These are phyloP conservation scores for Hirsutella minnesotensis DNA, from an alignment of 2,329 filamentous ascomycete genomes.

Conservation along the genomic window DNA sequence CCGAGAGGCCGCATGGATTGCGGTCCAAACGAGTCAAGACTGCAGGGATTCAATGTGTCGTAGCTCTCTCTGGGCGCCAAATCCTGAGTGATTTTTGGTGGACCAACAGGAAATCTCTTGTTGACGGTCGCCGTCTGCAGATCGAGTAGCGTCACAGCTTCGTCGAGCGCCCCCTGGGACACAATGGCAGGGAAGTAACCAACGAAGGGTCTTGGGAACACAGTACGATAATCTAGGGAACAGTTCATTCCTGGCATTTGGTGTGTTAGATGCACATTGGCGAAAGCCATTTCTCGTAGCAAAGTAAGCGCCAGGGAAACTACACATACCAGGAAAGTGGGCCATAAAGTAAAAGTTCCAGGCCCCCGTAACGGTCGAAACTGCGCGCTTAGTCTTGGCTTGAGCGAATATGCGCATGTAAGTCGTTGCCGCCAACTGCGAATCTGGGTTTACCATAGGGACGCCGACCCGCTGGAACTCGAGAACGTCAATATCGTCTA, in stretches of 20 bases:
- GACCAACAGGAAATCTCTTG: conserved; percentile 5
- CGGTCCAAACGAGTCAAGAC: conserved; percentile 8
- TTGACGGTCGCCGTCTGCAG: conserved; percentile 1
- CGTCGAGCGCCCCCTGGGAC: conserved; percentile 18
- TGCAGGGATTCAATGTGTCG: conserved; percentile 7
- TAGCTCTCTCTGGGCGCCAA: conserved; percentile 10
- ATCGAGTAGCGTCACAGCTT: conserved; percentile 11
- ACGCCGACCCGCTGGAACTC: conserved; percentile 33
- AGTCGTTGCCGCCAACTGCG: conserved; percentile 28
- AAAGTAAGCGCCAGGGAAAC: too few species aligned
- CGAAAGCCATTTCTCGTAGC: too few species aligned
- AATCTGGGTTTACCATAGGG: conserved; percentile 19
- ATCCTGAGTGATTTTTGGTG: conserved; percentile 9
- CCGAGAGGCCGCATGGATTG: conserved; percentile 14
- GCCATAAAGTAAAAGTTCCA: conserved; percentile 23
- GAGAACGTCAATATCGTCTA: conserved; percentile 32
- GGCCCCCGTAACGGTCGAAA: conserved; percentile 17
- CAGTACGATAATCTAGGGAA: conserved; percentile 28
- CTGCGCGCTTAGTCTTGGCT: conserved; percentile 15
- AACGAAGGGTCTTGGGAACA: conserved; percentile 14
- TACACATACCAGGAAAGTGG: conserved; percentile 25
- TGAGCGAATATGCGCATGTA: conserved; percentile 32
- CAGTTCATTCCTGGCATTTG: conserved; percentile 24
- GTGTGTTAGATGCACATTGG: neutral
- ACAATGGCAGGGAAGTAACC: conserved; percentile 13